Evolutionary conservation across 129 eudicot genomes (phyloP).

Genomic region (Helianthus tuberosus): DNA sequence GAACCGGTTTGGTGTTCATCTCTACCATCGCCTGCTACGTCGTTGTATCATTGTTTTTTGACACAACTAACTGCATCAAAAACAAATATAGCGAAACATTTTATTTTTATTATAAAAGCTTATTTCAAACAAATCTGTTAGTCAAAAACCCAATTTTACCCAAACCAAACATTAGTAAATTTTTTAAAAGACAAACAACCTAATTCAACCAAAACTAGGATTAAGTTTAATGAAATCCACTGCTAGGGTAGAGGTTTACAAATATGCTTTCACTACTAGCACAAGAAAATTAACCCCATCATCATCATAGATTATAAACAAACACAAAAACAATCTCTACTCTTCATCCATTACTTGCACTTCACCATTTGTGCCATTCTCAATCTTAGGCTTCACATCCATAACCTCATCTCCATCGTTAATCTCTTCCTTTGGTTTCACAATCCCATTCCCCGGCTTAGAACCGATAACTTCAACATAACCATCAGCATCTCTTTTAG

Average conservation of each 20-base stretch:
- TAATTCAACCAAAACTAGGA: background rate
- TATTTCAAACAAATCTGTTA: background rate
- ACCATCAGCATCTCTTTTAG: slow-evolving; percentile 21
- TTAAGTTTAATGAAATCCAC: background rate
- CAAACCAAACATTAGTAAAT: background rate
- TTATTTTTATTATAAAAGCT: background rate
- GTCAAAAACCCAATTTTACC: background rate
- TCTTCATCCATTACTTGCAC: slow-evolving; percentile 54
- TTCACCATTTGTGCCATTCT: slow-evolving; percentile 44
- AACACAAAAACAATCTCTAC: slow-evolving; percentile 29
- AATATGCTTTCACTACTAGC: slow-evolving; percentile 15
- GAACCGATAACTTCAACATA: slow-evolving; percentile 36
- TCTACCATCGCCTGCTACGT: too few species aligned
- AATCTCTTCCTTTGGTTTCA: slow-evolving; percentile 30
- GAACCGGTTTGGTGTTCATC: too few species aligned
- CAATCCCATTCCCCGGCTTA: slow-evolving; percentile 18
- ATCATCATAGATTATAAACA: slow-evolving; percentile 18
- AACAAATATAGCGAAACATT: background rate
- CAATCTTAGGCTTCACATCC: slow-evolving; percentile 35
- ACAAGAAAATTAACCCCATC: slow-evolving; percentile 22
- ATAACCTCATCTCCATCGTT: slow-evolving; percentile 13
- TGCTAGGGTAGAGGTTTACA: slow-evolving; percentile 17
- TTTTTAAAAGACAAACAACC: background rate
- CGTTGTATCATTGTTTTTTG: too few species aligned
- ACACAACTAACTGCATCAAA: background rate